Base-by-base conservation (phyloP, 129 eudicot genomes). In the Helianthus tuberosus region DNA sequence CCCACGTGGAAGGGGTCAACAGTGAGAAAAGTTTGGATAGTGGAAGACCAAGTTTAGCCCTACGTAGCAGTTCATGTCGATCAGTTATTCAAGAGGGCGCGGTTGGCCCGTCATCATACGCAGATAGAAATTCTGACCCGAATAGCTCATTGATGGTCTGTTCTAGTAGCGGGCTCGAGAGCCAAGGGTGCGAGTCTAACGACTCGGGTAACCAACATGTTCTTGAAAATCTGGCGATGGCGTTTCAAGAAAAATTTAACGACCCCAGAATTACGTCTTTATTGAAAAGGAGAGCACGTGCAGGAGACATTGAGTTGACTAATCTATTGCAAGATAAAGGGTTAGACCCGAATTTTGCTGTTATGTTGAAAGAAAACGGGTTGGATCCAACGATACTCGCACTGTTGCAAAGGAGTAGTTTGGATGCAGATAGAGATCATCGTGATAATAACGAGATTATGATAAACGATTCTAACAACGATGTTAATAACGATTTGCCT, bases 401-500 rank as follows among this genome's bases (percentile, higher is more conserved):
- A 8, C 74, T 94, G 71, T 85, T 94, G 74, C 98, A 94, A 75
- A 81, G 98, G 79, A 90, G 98, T 80, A 94, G 98, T 83, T 79
- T 94, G 82, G 98, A 94, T 90, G 98, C 98, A 17, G 98, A 94
- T 82, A 85, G 98, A 78, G 97, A 90, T 64, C 98, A 94, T 82
- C 86, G 91, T 74, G 98, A 90, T 60, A 86, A 88, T 80, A 86
- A 88, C 35, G 87, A 90, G 59, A 51, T 80, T 57, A 83, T 84
- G 65, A 65, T 90, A 64, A 65, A 73, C n/a, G 93, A 93, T 62
- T 83, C 97, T 1, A 86, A 79, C 60, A 84, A 82, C 75, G 86
- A 57, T 57, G 35, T 85, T 69, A 91, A 84, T 29, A 82, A 76
- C 76, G 72, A 77, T 77, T 78, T 85, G 47, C 96, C 91, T 51